Conservation (phyloP, 768 basidiomycete species). For the Strobilomyces confusus region DNA sequence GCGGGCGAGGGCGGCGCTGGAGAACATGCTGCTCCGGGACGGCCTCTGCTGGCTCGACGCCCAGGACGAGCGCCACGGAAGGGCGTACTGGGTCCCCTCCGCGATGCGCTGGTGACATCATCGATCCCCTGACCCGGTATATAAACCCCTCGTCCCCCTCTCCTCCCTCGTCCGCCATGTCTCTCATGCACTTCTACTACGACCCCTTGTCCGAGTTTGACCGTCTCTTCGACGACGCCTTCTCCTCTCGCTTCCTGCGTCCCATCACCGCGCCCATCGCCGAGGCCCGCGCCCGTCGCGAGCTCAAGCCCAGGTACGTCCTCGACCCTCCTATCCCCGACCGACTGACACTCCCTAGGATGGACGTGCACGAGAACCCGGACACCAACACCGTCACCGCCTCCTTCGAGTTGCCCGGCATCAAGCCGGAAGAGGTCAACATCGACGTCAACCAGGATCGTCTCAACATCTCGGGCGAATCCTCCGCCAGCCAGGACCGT, state of each 20-base stretch:
- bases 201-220: constrained; percentile 42
- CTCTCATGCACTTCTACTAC: constrained; percentile 28
- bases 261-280: constrained; percentile 2
- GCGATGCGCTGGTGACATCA: constrained; percentile 89
- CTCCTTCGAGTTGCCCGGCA: constrained; percentile 54
- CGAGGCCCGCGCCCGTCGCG: constrained; percentile 6
- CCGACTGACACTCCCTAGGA: constrained; percentile 30
- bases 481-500: constrained; percentile 28
- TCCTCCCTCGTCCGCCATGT: constrained; percentile 13
- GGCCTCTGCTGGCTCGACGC: constrained; percentile 95
- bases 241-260: constrained; percentile 25
- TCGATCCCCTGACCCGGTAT: no score
- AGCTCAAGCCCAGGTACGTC: constrained; percentile 32
- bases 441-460: constrained; percentile 50
- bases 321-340: neutral
- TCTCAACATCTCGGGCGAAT: constrained; percentile 51
- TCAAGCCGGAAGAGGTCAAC: constrained; percentile 46
- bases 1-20: constrained; percentile 71
- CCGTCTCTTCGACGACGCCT: constrained; percentile 41
- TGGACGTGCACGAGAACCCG: constrained; percentile 51
- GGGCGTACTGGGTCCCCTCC: constrained; percentile 84
- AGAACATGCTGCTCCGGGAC: constrained; percentile 87
- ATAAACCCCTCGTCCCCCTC: no score
- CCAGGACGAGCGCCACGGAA: constrained; percentile 64
- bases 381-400: constrained; percentile 49